These are phyloP conservation scores for Pseudogymnoascus sp. DNA, from an alignment of 2,329 filamentous ascomycete genomes.

Conservation along the genomic window DNA sequence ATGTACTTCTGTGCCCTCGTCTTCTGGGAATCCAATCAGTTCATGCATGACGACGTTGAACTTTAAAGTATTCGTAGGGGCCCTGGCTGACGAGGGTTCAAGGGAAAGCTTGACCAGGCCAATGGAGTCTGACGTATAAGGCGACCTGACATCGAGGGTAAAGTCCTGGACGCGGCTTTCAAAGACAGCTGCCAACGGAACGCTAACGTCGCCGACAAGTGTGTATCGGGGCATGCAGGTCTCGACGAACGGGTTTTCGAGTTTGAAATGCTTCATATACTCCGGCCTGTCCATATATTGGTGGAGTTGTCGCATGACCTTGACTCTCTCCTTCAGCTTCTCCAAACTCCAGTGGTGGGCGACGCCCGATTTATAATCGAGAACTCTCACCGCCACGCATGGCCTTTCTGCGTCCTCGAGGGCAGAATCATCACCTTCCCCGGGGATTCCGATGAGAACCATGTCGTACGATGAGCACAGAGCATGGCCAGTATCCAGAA, in stretches of 20 bases:
- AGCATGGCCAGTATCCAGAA: constrained; percentile 81
- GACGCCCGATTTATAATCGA: constrained; percentile 81
- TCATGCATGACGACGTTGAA: constrained; percentile 99
- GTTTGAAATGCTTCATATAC: constrained; percentile 84
- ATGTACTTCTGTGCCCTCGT: constrained; percentile 92
- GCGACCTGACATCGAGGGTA: constrained; percentile 80
- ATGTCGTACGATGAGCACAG: constrained; percentile 94
- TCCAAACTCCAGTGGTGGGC: constrained; percentile 92
- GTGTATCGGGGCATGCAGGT: constrained; percentile 88
- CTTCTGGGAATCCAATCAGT: constrained; percentile 86
- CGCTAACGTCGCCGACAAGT: constrained; percentile 84
- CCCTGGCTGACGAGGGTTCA: constrained; percentile 88
- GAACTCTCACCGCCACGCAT: constrained; percentile 81
- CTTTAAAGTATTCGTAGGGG: constrained; percentile 85
- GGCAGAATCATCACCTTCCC: constrained; percentile 75
- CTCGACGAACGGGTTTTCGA: constrained; percentile 91
- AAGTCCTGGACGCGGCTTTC: constrained; percentile 94
- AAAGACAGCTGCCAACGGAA: constrained; percentile 87
- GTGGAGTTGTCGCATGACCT: constrained; percentile 92
- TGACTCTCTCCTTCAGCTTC: constrained; percentile 80
- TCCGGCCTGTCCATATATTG: constrained; percentile 95
- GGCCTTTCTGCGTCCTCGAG: constrained; percentile 80
- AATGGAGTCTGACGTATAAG: constrained; percentile 84
- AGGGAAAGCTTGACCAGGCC: constrained; percentile 86
- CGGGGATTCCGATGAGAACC: constrained; percentile 82